A percentile compares a stretch with the other conserved stretches of the same genome.
Evolutionary conservation across 1,284 basidiomycete genomes (phyloP).

Genomic region (Jaminaea rosea): DNA sequence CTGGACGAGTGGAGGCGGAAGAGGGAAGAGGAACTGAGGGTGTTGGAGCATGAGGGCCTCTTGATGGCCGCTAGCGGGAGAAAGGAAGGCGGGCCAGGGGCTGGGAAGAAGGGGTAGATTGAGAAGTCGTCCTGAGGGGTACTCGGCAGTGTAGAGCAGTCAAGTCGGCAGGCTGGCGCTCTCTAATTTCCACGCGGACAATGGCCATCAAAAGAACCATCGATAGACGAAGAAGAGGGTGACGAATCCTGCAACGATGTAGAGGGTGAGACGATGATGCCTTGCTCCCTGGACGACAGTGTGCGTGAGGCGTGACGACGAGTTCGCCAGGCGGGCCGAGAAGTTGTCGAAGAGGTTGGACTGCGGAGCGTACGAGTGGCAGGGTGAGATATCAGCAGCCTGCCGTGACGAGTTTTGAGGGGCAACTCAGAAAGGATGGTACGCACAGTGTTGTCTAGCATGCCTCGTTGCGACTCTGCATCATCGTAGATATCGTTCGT

Average conservation of each 20-base stretch:
- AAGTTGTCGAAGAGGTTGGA: conserved; percentile 11
- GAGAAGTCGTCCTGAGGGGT: too few relatives aligned
- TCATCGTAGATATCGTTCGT: conserved; percentile 14
- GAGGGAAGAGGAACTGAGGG: background rate
- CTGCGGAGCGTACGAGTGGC: too few relatives aligned
- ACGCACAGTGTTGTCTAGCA: conserved; percentile 6
- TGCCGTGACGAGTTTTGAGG: too few relatives aligned
- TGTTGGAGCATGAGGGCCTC: background rate
- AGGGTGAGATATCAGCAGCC: too few relatives aligned
- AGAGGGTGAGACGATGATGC: conserved; percentile 6
- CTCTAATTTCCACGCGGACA: too few relatives aligned
- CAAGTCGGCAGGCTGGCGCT: too few relatives aligned
- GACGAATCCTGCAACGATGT: conserved; percentile 10
- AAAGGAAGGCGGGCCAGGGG: background rate
- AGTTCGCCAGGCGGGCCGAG: conserved; percentile 3
- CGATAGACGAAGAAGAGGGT: conserved; percentile 6
- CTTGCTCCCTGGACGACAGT: conserved; percentile 6
- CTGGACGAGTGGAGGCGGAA: background rate
- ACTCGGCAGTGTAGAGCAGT: too few relatives aligned
- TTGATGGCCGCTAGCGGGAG: too few relatives aligned
- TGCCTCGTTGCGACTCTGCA: conserved; percentile 11
- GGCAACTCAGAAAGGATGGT: background rate
- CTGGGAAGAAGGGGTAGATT: too few relatives aligned
- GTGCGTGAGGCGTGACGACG: conserved; percentile 7
- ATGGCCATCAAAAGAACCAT: conserved; percentile 6